Conservation (phyloP, 768 basidiomycete species). For the Naganishia vaughanmartiniae region DNA sequence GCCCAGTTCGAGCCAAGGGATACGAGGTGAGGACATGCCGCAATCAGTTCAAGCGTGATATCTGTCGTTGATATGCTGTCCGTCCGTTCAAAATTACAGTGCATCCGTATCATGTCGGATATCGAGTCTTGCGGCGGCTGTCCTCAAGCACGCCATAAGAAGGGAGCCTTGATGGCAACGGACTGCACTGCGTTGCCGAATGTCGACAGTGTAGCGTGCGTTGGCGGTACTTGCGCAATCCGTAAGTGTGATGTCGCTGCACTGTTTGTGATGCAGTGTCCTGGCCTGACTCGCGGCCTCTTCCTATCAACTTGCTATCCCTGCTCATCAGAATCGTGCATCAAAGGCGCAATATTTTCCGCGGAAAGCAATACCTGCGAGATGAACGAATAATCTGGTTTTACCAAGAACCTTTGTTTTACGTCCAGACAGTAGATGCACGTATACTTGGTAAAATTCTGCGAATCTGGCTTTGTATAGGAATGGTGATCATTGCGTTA, state of each 20-base stretch:
- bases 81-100: not conserved
- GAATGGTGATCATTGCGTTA: too few species aligned
- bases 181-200: not conserved
- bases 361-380: not conserved
- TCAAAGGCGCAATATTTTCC: not conserved
- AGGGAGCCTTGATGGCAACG: not conserved
- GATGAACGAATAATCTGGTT: not conserved
- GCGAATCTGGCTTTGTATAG: too few species aligned
- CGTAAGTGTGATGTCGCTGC: not conserved
- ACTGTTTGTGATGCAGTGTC: not conserved
- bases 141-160: not conserved
- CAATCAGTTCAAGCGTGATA: not conserved
- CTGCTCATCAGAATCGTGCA: not conserved
- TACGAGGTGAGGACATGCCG: not conserved
- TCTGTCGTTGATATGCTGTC: not conserved
- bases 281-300: not conserved
- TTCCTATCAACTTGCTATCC: not conserved
- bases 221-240: not conserved
- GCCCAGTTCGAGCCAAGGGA: not conserved
- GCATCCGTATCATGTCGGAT: not conserved
- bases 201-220: not conserved
- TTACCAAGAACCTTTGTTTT: not conserved
- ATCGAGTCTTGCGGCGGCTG: slow-evolving; percentile 5
- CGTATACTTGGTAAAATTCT: too few species aligned
- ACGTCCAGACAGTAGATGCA: too few species aligned